Conservation (phyloP, 257 asterid genomes). For the Orobanche coerulescens region DNA sequence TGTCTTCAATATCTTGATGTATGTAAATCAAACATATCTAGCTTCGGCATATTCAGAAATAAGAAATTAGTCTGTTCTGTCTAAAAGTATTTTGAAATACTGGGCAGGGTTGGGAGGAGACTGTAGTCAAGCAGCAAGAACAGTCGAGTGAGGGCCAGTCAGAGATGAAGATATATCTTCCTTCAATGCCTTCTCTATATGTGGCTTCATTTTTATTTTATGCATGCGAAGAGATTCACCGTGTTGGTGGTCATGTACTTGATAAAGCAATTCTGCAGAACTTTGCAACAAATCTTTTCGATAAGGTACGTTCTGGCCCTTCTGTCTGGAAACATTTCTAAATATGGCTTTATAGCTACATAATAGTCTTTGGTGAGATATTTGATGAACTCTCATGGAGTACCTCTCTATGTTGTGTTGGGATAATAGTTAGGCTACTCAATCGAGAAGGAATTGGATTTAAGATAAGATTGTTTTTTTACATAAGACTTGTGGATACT, state of each 20-base stretch:
- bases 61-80: slow-evolving; percentile 11
- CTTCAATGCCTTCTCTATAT: slow-evolving; percentile 91
- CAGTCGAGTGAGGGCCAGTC: slow-evolving; percentile 58
- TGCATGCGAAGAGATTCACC: slow-evolving; percentile 93
- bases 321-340: slow-evolving; percentile 5
- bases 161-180: slow-evolving; percentile 84
- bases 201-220: slow-evolving; percentile 65
- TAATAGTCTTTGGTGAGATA: slow-evolving; percentile 46
- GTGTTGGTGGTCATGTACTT: slow-evolving; percentile 94
- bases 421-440: slow-evolving; percentile 2
- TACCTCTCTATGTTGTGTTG: background rate
- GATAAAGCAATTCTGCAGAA: slow-evolving; percentile 72
- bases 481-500: background rate
- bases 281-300: slow-evolving; percentile 65
- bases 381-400: slow-evolving; percentile 1
- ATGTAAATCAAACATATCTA: background rate
- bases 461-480: background rate
- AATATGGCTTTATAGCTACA: slow-evolving; percentile 8
- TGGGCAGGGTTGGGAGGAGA: slow-evolving; percentile 98
- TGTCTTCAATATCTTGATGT: slow-evolving; percentile 8
- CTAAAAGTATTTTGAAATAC: slow-evolving; percentile 22
- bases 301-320: slow-evolving; percentile 50
- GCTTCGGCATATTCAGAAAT: slow-evolving; percentile 8
- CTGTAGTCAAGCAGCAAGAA: slow-evolving; percentile 76
- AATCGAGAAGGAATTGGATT: background rate